phyloP scores from a whole-genome alignment of 306 rosid genomes.

The Chamaecrista fasciculata region DNA sequence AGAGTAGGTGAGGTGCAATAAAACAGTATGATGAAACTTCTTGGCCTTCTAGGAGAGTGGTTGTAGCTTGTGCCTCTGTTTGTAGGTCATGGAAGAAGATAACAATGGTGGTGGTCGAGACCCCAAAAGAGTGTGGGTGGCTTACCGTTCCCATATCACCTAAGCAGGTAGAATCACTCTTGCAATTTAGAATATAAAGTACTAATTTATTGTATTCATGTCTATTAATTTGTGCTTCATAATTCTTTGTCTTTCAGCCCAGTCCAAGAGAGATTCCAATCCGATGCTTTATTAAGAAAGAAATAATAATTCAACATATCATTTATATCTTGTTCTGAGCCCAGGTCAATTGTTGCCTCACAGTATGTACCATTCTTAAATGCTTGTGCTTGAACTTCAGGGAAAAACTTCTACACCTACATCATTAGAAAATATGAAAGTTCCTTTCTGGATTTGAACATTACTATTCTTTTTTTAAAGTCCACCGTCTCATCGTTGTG shows the following conservation, averaged over 20 bases:
- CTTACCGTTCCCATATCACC: slow-evolving; percentile 86
- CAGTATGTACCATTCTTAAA: not conserved
- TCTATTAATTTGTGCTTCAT: not conserved
- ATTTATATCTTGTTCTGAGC: slow-evolving; percentile 81
- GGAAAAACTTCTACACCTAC: not conserved
- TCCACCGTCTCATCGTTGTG: slow-evolving; percentile 11
- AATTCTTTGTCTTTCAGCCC: slow-evolving; percentile 47
- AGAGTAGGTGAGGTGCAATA: too few relatives aligned
- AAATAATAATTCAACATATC: slow-evolving; percentile 69
- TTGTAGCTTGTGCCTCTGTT: slow-evolving; percentile 88
- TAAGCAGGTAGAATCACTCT: slow-evolving; percentile 96
- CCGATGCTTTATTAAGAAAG: slow-evolving; percentile 90
- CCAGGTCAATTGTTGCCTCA: slow-evolving; percentile 64
- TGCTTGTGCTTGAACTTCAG: not conserved
- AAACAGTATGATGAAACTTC: too few relatives aligned
- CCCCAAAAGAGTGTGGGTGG: slow-evolving; percentile 79
- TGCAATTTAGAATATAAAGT: slow-evolving; percentile 10
- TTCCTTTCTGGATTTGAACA: slow-evolving; percentile 9
- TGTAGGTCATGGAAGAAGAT: slow-evolving; percentile 80
- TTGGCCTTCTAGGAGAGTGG: slow-evolving; percentile 80
- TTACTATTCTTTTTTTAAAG: not conserved
- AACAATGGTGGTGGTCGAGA: slow-evolving; percentile 68
- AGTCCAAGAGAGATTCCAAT: slow-evolving; percentile 80
- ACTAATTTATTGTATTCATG: slow-evolving; percentile 22
- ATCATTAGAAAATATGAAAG: not conserved